Conservation (phyloP, 257 asterid genomes). For the Penstemon eatonii region DNA sequence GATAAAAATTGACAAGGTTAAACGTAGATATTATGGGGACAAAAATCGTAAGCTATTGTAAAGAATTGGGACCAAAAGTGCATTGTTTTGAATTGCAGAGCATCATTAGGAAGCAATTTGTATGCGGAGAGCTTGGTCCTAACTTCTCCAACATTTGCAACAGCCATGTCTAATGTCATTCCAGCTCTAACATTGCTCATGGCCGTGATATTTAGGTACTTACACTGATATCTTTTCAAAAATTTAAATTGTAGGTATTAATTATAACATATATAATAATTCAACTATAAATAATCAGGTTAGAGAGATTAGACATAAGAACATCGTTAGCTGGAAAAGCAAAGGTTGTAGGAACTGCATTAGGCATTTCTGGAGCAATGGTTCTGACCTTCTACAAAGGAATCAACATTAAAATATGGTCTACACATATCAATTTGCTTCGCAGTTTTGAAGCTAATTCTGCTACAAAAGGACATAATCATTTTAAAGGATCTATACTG, state of each 20-base stretch:
- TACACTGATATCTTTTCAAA: background rate
- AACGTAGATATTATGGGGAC: no score
- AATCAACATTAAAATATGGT: conserved; percentile 22
- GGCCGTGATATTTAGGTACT: conserved; percentile 47
- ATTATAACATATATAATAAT: no score
- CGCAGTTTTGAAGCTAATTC: background rate
- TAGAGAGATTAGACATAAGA: conserved; percentile 30
- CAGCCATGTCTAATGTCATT: conserved; percentile 46
- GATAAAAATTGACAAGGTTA: background rate
- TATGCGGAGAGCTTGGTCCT: conserved; percentile 45
- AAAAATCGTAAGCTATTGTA: no score
- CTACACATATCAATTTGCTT: conserved; percentile 24
- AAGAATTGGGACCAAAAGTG: no score
- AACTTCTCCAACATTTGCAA: conserved; percentile 54
- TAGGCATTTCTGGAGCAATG: conserved; percentile 45
- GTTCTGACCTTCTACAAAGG: conserved; percentile 39
- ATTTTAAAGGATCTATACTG: conserved; percentile 29
- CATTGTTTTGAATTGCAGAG: conserved; percentile 35
- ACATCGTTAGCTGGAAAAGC: conserved; percentile 34
- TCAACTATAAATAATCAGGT: conserved; percentile 22
- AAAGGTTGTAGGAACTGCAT: conserved; percentile 34
- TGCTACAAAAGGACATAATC: conserved; percentile 13
- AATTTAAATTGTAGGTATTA: no score
- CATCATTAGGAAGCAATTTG: conserved; percentile 50
- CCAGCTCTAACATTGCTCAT: conserved; percentile 54